Conservation (phyloP, 768 basidiomycete genomes). For the Phlegmacium glaucopus region DNA sequence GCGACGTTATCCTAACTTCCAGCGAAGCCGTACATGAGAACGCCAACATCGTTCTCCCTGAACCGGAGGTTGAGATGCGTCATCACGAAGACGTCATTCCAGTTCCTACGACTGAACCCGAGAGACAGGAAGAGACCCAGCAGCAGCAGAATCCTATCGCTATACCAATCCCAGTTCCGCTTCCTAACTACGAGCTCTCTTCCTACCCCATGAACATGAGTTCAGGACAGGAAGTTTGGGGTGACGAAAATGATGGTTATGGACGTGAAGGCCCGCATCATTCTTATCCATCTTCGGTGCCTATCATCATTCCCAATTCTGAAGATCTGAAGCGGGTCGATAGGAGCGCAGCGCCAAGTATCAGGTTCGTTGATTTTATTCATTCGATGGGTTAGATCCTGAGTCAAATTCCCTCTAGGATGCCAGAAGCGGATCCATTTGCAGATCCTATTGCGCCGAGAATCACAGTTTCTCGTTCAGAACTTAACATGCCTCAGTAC, state of each 20-base stretch:
- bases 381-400: neutral
- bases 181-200: slow-evolving; percentile 3
- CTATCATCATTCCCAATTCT: neutral
- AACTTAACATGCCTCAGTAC: slow-evolving; percentile 30
- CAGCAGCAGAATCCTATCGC: neutral
- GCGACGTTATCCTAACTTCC: neutral
- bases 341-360: slow-evolving; percentile 6
- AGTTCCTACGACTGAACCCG: neutral
- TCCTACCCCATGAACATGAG: neutral
- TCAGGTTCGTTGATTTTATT: slow-evolving; percentile 5
- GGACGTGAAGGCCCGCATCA: neutral
- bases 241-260: neutral
- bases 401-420: neutral
- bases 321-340: neutral
- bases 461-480: slow-evolving; percentile 20
- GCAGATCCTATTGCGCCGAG: slow-evolving; percentile 27
- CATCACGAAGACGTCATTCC: neutral
- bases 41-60: neutral
- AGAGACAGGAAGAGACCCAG: neutral
- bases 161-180: slow-evolving; percentile 9
- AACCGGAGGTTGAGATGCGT: neutral
- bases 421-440: slow-evolving; percentile 27
- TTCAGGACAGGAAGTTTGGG: neutral
- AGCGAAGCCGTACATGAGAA: neutral
- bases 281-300: neutral